Percentiles rank a stretch among this genome's conserved stretches.
These are phyloP conservation scores for Hortiboletus campestris DNA, from an alignment of 768 basidiomycete genomes.

Conservation along the genomic window DNA sequence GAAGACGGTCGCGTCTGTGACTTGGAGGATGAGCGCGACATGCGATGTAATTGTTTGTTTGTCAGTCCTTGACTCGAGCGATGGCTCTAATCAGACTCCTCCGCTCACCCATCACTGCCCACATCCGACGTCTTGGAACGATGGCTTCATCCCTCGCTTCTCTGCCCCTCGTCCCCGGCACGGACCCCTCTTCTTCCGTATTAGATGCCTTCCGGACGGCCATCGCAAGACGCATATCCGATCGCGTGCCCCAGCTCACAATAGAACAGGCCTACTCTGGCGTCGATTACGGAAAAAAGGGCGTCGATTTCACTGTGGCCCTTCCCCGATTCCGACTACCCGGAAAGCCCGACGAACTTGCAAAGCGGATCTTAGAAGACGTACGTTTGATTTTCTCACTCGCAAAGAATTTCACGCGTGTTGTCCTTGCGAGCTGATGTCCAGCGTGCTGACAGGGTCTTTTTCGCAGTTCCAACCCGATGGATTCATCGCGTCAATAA, in stretches of 20 bases:
- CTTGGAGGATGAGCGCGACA: slow-evolving; percentile 31
- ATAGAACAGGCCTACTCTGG: slow-evolving; percentile 80
- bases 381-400: slow-evolving; percentile 41
- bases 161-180: slow-evolving; percentile 42
- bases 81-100: neutral
- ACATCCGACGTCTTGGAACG: slow-evolving; percentile 7
- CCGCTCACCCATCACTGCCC: neutral
- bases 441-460: neutral
- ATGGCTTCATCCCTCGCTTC: slow-evolving; percentile 37
- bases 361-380: slow-evolving; percentile 66
- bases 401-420: neutral
- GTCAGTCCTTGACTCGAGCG: no score
- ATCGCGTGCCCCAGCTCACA: slow-evolving; percentile 60
- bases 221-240: slow-evolving; percentile 69
- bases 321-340: slow-evolving; percentile 87
- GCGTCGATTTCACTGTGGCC: slow-evolving; percentile 90
- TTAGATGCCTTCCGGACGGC: slow-evolving; percentile 81
- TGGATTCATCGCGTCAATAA: slow-evolving; percentile 69
- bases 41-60: no score
- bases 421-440: no score
- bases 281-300: slow-evolving; percentile 90
- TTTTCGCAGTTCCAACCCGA: slow-evolving; percentile 74
- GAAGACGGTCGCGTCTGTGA: slow-evolving; percentile 14
- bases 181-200: slow-evolving; percentile 63
- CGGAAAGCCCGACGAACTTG: slow-evolving; percentile 79